Conservation (phyloP, 2,329 filamentous ascomycete genomes). For the Hymenoscyphus linearis region DNA sequence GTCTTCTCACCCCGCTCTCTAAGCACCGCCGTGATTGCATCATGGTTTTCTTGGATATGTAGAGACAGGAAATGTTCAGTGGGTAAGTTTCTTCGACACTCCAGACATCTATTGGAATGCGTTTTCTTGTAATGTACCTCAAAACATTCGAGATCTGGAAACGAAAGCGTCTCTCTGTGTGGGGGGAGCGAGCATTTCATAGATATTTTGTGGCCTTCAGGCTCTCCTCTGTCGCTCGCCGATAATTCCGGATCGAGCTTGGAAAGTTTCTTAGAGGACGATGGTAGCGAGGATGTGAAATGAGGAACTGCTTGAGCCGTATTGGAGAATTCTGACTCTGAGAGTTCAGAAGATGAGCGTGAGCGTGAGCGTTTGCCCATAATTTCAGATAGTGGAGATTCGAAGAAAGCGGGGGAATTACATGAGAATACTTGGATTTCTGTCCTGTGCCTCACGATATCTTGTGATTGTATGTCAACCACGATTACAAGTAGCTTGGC, state of each 20-base stretch:
- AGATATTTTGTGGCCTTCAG: conserved; percentile 23
- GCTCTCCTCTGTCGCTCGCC: conserved; percentile 23
- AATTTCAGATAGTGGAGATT: conserved; percentile 22
- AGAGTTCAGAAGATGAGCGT: conserved; percentile 44
- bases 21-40: conserved; percentile 67
- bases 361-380: conserved; percentile 59
- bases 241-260: conserved; percentile 62
- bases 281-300: conserved; percentile 17
- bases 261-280: conserved; percentile 46
- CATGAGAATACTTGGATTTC: conserved; percentile 6
- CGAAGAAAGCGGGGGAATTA: conserved; percentile 34
- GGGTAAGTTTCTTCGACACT: conserved; percentile 85
- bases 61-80: conserved; percentile 72
- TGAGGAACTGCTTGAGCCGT: conserved; percentile 23
- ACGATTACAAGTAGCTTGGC: background rate
- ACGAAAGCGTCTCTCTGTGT: conserved; percentile 65
- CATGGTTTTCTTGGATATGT: conserved; percentile 89
- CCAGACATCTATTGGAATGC: conserved; percentile 79
- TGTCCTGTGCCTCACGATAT: background rate
- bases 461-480: background rate
- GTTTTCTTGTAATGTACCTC: conserved; percentile 78
- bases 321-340: conserved; percentile 27
- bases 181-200: conserved; percentile 83
- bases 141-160: conserved; percentile 73
- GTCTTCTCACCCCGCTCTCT: conserved; percentile 82